These are phyloP conservation scores for Metarhizium humberi DNA, from an alignment of 2,329 filamentous ascomycete species.

Conservation along the genomic window DNA sequence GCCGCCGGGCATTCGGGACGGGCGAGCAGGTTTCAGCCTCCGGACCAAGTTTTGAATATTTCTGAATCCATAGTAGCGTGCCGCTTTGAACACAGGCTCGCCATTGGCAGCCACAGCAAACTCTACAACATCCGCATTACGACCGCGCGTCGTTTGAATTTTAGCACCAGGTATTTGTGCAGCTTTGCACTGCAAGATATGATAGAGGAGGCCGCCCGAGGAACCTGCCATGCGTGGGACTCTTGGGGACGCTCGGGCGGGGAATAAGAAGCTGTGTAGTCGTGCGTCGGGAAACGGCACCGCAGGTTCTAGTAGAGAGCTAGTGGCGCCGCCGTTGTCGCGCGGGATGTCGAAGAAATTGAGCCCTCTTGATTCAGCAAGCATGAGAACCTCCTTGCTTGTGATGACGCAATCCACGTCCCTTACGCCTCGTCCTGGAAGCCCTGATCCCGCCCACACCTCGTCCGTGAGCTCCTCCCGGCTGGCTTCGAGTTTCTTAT, in stretches of 20 bases:
- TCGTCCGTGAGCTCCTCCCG: constrained; percentile 81
- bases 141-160: constrained; percentile 63
- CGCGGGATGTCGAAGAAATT: constrained; percentile 56
- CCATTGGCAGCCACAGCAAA: constrained; percentile 57
- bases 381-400: constrained; percentile 84
- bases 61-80: constrained; percentile 92
- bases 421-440: constrained; percentile 50
- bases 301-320: constrained; percentile 29
- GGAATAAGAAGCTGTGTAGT: constrained; percentile 68
- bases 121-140: constrained; percentile 87
- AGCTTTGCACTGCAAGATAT: constrained; percentile 69
- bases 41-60: constrained; percentile 98
- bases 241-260: constrained; percentile 31
- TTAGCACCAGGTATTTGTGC: constrained; percentile 60
- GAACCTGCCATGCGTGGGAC: constrained; percentile 56
- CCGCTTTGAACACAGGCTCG: constrained; percentile 62
- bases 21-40: constrained; percentile 71
- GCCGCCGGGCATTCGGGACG: constrained; percentile 72
- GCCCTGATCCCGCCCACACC: constrained; percentile 52
- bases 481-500: constrained; percentile 96
- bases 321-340: constrained; percentile 39
- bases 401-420: constrained; percentile 99
- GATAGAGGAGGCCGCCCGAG: constrained; percentile 82
- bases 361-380: constrained; percentile 72
- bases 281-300: constrained; percentile 61